Evolutionary conservation across 2,329 filamentous ascomycete genomes (phyloP), one percentile per base, ranked within the genome.

Genomic region (Pyrenophora teres): DNA sequence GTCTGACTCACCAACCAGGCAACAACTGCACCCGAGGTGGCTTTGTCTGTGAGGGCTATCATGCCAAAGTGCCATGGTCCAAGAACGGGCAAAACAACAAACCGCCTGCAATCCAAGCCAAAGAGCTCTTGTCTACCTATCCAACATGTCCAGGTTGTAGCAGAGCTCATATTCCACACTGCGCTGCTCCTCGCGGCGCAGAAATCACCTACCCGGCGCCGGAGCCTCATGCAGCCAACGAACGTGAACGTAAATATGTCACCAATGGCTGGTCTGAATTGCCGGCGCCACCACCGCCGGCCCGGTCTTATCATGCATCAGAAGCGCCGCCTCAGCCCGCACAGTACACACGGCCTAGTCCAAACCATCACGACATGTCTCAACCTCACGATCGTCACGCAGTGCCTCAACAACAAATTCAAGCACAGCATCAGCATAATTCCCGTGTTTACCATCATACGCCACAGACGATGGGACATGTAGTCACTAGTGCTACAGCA

Each of bases 1-100:
- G 15, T 30, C 46, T 56, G 46, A 57, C 44, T 39, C 12, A 15
- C 6, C 13, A 6, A 27, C 3, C 42, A 67, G 67, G 67, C 47
- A 89, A 87, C 70, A 97, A 99, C 68, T 99, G 94, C 76, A 81
- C 89, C 49, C 88, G 91, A 55, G 93, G 94, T 38, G 90, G 90
- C 13, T 97, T 97, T 72, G 80, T 90, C 30, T 99, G 94, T 72
- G 88, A 90, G 63, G 94, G 94, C 44, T 99, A 99, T 75, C 89
- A 89, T 47, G 87, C 89, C 62, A 84, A 90, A 64, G 86, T 87
- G 36, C 81, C 84, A 44, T 94, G 89, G 87, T 85, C 88, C 58
- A 95, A 93, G 74, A 85, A 87, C 27, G 87, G 88, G 54, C 86
- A 88, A 62, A 62, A 76, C 81, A 43, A 70, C 46, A 57, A 62